Evolutionary conservation across 2,329 filamentous ascomycete genomes (phyloP), one percentile per base, ranked within the genome.

Genomic region (Ophiostoma ips): DNA sequence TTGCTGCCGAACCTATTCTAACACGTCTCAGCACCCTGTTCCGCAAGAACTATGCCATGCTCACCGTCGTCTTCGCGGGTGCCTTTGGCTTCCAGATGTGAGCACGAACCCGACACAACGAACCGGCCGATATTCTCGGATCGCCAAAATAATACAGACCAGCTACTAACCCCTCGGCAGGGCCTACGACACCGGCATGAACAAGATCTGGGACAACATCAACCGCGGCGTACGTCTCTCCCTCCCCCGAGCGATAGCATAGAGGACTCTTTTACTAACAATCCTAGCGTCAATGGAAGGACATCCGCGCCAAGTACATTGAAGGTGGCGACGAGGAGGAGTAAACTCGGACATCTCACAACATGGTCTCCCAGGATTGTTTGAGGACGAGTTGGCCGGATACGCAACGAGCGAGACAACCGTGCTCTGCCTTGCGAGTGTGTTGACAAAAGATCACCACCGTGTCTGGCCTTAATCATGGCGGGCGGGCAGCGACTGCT

Each of bases 51-150:
- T 83, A 77, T 61, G 75, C 84, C 66, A 95, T 95, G 79, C 75
- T 98, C 62, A 83, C 79, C 58, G 76, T 81, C 57, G 85, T 98
- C 64, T 98, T 98, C 67, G 77, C 73, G 59, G 76, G 80, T 58
- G 90, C 89, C 58, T 98, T 98, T 65, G 86, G 76, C 57, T 88
- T 94, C 65, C 87, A 96, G 74, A 77, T 98, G 92, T 98, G 79
- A 64, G 86, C 35, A 18, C 34, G 71, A 10, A 12, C 3, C 12
- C 9, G 30, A 12, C 10, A 36, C 2, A 21, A 36, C 31, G 13
- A 10, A 18, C 15, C n/a, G 11, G 18, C 33, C 10, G 12, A 24
- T 9, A 46, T 3, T 8, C 5, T 28, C 24, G 24, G 24, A 8
- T 28, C 24, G 24, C 5, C 15, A 45, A 9, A 30, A 12, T 18